phyloP scores from a whole-genome alignment of 371 early-diverging fungal genomes.

The Mucor saturninus region DNA sequence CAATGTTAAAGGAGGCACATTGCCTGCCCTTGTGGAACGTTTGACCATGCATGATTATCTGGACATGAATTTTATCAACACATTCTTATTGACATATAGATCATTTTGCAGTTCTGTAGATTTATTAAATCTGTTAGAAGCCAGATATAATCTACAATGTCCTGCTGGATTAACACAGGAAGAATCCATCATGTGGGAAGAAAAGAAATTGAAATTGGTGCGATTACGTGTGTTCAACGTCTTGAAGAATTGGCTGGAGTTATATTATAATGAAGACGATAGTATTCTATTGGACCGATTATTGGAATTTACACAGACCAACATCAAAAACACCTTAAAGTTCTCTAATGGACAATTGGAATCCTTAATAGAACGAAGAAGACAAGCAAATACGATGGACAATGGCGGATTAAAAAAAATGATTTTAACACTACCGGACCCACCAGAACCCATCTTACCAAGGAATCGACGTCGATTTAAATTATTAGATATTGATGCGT shows the following conservation, averaged over 20 bases:
- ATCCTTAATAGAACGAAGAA: constrained; percentile 66
- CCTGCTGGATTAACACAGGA: constrained; percentile 68
- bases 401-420: constrained; percentile 61
- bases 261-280: constrained; percentile 79
- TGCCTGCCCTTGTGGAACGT: constrained; percentile 57
- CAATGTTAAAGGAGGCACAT: no score
- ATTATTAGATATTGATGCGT: constrained; percentile 84
- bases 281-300: constrained; percentile 66
- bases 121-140: constrained; percentile 70
- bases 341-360: constrained; percentile 69
- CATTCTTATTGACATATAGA: constrained; percentile 88
- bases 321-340: constrained; percentile 72
- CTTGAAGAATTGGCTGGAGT: constrained; percentile 91
- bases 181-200: constrained; percentile 79
- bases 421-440: constrained; percentile 71
- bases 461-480: constrained; percentile 63
- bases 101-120: constrained; percentile 82
- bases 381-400: constrained; percentile 34
- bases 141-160: constrained; percentile 77
- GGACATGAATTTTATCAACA: constrained; percentile 78
- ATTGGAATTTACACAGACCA: constrained; percentile 77
- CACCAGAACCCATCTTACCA: constrained; percentile 73
- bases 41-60: constrained; percentile 80
- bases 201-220: constrained; percentile 75
- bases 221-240: constrained; percentile 77